Evolutionary conservation across 306 rosid species (phyloP).

Genomic region (Glycine tomentella): DNA sequence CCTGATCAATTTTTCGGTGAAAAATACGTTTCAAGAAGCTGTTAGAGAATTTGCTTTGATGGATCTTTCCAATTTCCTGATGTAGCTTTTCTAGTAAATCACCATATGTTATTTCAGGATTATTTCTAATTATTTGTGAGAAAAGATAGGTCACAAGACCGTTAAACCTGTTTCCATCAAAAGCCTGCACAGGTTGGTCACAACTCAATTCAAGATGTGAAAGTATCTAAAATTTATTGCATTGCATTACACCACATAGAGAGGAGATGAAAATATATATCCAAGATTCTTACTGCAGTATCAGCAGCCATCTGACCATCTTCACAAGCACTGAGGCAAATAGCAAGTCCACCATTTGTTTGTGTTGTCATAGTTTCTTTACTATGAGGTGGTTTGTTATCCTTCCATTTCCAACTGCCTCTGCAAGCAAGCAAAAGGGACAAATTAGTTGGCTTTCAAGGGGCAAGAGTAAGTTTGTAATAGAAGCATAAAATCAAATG

Average conservation of each 20-base stretch:
- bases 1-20: conserved; percentile 55
- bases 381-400: background rate
- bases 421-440: conserved; percentile 43
- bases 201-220: background rate
- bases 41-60: conserved; percentile 33
- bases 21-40: conserved; percentile 28
- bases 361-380: conserved; percentile 37
- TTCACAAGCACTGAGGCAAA: conserved; percentile 73
- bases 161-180: conserved; percentile 48
- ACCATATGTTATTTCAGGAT: conserved; percentile 15
- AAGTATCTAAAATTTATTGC: background rate
- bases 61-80: conserved; percentile 23
- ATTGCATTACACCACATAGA: conserved; percentile 6
- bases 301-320: conserved; percentile 73
- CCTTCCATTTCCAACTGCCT: conserved; percentile 27
- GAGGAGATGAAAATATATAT: background rate
- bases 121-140: conserved; percentile 10
- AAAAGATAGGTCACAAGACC: conserved; percentile 73
- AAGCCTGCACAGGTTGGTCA: conserved; percentile 50
- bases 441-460: background rate
- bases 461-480: background rate
- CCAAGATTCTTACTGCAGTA: conserved; percentile 45
- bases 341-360: conserved; percentile 55
- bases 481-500: conserved; percentile 32
- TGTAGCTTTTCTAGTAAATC: conserved; percentile 45